These are phyloP conservation scores for Moesziomyces antarcticus DNA, from an alignment of 1,284 basidiomycete genomes.

Conservation along the genomic window DNA sequence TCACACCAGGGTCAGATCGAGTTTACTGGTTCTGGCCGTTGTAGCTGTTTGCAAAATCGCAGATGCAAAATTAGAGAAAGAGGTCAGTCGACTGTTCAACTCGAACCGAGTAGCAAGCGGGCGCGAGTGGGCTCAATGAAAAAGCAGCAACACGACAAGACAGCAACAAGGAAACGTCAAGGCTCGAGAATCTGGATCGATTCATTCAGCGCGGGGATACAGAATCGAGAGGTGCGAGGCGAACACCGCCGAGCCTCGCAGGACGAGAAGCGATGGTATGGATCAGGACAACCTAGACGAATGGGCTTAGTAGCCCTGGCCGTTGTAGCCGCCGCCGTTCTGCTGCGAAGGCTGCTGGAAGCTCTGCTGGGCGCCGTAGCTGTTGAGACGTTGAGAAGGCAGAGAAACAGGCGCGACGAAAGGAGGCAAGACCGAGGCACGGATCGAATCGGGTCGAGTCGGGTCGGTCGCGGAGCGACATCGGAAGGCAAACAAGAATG, in stretches of 20 bases:
- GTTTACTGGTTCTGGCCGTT: slow-evolving; percentile 50
- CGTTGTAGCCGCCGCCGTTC: slow-evolving; percentile 40
- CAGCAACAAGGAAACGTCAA: not conserved
- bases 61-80: not conserved
- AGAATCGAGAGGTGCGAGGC: slow-evolving; percentile 2
- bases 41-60: slow-evolving; percentile 20
- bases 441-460: not conserved
- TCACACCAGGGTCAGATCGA: not conserved
- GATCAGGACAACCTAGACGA: not conserved
- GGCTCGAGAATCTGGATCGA: slow-evolving; percentile 20
- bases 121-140: slow-evolving; percentile 1
- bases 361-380: slow-evolving; percentile 42
- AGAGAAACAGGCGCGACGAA: slow-evolving; percentile 5
- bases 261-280: slow-evolving; percentile 5
- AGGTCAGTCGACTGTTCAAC: slow-evolving; percentile 2
- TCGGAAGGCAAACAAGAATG: not conserved
- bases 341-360: slow-evolving; percentile 49
- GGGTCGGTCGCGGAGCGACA: not conserved
- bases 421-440: slow-evolving; percentile 3
- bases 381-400: slow-evolving; percentile 13
- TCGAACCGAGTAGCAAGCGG: not conserved
- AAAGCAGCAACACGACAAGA: not conserved
- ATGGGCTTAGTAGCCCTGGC: slow-evolving; percentile 50
- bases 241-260: not conserved
- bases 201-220: slow-evolving; percentile 25